Percentiles rank a stretch among this genome's conserved stretches.
phyloP scores from a whole-genome alignment of 2,329 filamentous ascomycete species.

The Neonectria sp. region DNA sequence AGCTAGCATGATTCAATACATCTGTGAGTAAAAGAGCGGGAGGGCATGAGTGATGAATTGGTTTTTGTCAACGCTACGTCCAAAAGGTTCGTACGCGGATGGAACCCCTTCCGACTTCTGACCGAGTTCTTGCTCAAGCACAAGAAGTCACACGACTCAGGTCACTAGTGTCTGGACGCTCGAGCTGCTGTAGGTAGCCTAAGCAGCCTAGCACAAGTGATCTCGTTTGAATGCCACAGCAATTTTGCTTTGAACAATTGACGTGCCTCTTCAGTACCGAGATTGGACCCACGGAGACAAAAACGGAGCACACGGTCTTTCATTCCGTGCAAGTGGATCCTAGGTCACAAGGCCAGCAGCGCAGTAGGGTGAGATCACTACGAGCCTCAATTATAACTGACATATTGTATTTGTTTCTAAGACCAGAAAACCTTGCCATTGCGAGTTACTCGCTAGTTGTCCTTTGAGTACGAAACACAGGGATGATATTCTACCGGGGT shows the following conservation, averaged over 20 bases:
- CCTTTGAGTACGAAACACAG: neutral
- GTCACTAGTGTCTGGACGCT: neutral
- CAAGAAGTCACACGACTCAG: neutral
- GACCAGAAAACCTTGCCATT: neutral
- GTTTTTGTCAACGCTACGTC: neutral
- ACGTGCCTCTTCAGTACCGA: constrained; percentile 1
- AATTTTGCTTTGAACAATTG: neutral
- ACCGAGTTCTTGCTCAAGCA: neutral
- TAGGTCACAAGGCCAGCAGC: neutral
- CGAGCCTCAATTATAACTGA: neutral
- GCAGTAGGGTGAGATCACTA: neutral
- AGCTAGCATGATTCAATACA: neutral
- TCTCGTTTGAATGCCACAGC: no score
- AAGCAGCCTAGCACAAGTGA: neutral
- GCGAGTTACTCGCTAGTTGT: neutral
- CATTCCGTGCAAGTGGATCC: constrained; percentile 2
- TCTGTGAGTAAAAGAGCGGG: neutral
- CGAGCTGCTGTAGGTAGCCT: neutral
- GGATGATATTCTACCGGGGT: neutral
- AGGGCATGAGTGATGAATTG: neutral
- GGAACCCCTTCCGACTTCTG: neutral
- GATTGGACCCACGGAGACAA: neutral
- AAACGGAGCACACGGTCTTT: neutral
- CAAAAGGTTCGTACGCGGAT: neutral
- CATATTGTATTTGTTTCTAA: neutral